phyloP scores from a whole-genome alignment of 129 eudicot species.

The Lonicera japonica region DNA sequence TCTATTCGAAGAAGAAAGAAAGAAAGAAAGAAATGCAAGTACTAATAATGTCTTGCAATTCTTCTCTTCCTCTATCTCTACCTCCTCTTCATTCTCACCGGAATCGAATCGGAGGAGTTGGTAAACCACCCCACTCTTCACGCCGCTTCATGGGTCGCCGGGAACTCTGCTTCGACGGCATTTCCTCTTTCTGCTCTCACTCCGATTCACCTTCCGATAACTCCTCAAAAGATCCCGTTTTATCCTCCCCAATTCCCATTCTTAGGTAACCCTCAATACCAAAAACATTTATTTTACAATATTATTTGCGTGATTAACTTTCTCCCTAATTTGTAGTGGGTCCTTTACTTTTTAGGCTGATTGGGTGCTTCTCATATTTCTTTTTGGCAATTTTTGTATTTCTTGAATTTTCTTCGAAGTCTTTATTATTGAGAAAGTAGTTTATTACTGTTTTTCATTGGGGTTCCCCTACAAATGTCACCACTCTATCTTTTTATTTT shows the following conservation, averaged over 20 bases:
- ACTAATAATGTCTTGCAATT: conserved; percentile 31
- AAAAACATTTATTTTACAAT: too few species aligned
- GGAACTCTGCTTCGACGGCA: conserved; percentile 60
- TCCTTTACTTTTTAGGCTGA: too few species aligned
- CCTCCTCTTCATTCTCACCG: conserved; percentile 12
- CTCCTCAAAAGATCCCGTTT: conserved; percentile 14
- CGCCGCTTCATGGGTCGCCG: conserved; percentile 54
- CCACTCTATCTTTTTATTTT: too few species aligned
- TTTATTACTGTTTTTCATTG: too few species aligned
- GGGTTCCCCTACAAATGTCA: too few species aligned
- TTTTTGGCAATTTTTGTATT: too few species aligned
- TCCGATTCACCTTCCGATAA: conserved; percentile 24
- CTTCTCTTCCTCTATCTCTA: conserved; percentile 31
- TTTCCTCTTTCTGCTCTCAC: conserved; percentile 29
- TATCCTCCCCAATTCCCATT: conserved; percentile 21
- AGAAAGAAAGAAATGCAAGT: conserved; percentile 21
- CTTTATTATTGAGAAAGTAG: too few species aligned
- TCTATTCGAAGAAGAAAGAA: too few species aligned
- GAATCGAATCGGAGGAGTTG: conserved; percentile 12
- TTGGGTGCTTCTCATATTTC: too few species aligned
- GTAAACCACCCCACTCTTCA: neutral
- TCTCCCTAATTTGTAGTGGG: too few species aligned
- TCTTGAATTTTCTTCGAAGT: too few species aligned
- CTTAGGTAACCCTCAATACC: conserved; percentile 22
- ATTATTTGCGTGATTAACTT: too few species aligned